These are phyloP conservation scores for Suhomyces anneliseae DNA, from an alignment of 1,139 yeast genomes.

Conservation along the genomic window DNA sequence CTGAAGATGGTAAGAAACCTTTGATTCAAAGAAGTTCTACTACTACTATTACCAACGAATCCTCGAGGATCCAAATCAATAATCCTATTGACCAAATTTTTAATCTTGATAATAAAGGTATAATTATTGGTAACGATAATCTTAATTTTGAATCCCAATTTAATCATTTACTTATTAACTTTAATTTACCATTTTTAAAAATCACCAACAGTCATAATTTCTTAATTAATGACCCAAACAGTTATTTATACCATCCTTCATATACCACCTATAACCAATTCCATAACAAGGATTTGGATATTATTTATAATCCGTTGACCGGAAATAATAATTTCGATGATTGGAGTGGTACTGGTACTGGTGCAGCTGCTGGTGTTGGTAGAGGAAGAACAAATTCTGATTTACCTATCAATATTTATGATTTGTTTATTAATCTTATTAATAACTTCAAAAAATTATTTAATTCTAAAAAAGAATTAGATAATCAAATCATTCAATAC, in stretches of 20 bases:
- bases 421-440: conserved; percentile 45
- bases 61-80: conserved; percentile 32
- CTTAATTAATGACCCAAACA: conserved; percentile 45
- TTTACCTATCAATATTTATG: conserved; percentile 45
- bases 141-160: conserved; percentile 51
- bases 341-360: neutral
- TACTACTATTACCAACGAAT: conserved; percentile 13
- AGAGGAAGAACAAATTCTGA: conserved; percentile 4
- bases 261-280: conserved; percentile 40
- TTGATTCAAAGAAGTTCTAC: conserved; percentile 1
- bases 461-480: conserved; percentile 46
- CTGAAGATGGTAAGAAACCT: neutral
- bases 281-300: conserved; percentile 43
- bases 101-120: conserved; percentile 45
- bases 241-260: conserved; percentile 46
- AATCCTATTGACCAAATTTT: conserved; percentile 52
- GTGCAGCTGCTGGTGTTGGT: neutral
- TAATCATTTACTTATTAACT: conserved; percentile 46
- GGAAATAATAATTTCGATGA: conserved; percentile 17
- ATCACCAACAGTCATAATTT: conserved; percentile 49
- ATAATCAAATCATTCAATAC: conserved; percentile 51
- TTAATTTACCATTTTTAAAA: conserved; percentile 47
- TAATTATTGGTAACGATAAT: conserved; percentile 51
- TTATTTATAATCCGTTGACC: conserved; percentile 47
- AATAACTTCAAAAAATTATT: conserved; percentile 49